These are phyloP conservation scores for Xylaria scruposa DNA, from an alignment of 495 filamentous ascomycete genomes.

Conservation along the genomic window DNA sequence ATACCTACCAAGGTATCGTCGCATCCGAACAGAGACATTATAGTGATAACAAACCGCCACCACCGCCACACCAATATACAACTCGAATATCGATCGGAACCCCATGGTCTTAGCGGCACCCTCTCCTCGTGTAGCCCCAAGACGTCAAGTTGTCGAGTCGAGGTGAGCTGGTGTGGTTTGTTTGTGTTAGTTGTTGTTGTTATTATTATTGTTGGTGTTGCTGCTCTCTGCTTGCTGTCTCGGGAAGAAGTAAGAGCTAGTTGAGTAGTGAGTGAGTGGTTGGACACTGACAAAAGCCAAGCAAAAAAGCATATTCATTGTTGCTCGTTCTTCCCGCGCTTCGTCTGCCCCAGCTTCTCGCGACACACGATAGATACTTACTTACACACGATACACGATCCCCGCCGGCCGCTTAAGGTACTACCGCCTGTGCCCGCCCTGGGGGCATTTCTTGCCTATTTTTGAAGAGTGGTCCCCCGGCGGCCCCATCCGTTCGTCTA, in stretches of 20 bases:
- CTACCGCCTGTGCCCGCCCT: neutral
- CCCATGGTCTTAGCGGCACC: neutral
- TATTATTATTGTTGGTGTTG: neutral
- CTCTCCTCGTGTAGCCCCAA: constrained; percentile 7
- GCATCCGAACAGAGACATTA: neutral
- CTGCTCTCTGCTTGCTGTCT: neutral
- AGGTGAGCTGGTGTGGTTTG: neutral
- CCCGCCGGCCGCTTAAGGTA: neutral
- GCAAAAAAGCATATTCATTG: neutral
- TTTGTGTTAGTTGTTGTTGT: neutral
- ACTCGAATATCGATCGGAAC: neutral
- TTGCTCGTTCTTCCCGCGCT: neutral
- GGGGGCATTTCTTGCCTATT: neutral
- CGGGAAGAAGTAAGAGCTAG: neutral
- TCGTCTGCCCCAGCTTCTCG: neutral
- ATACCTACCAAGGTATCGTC: neutral
- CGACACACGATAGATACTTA: neutral
- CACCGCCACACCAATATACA: too few relatives aligned
- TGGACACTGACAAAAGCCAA: neutral
- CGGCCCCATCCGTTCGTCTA: neutral
- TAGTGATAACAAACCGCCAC: neutral
- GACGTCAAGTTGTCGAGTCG: constrained; percentile 3
- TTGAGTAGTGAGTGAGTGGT: neutral
- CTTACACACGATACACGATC: neutral
- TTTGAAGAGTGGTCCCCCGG: neutral